Conservation (phyloP, 495 filamentous ascomycete species). For the Penicillium verhagenii region DNA sequence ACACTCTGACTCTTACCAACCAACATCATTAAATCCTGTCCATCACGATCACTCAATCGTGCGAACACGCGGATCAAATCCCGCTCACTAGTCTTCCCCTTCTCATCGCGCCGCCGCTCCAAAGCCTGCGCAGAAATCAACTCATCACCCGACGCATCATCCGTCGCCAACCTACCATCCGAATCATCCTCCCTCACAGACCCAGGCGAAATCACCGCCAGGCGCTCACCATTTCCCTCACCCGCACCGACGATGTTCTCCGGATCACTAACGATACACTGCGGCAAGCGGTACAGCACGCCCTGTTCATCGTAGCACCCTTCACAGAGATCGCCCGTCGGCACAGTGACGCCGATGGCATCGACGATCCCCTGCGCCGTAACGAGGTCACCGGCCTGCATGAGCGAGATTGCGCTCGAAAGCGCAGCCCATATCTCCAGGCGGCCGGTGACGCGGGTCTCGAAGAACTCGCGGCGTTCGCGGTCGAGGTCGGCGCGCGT, state of each 20-base stretch:
- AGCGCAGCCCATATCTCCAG: constrained; percentile 78
- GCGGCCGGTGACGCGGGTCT: constrained; percentile 76
- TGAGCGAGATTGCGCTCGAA: constrained; percentile 59
- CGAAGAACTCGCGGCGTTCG: constrained; percentile 69
- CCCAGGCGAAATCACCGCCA: constrained; percentile 18
- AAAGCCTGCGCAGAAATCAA: constrained; percentile 47
- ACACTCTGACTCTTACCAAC: constrained; percentile 63
- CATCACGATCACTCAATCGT: constrained; percentile 64
- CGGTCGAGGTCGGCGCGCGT: constrained; percentile 47
- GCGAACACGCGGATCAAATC: constrained; percentile 58
- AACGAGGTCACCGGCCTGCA: constrained; percentile 58
- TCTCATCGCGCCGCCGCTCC: constrained; percentile 63
- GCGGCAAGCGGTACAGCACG: constrained; percentile 71
- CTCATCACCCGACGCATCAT: constrained; percentile 48
- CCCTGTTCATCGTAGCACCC: constrained; percentile 80
- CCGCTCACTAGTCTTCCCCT: constrained; percentile 54
- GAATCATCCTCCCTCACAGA: constrained; percentile 42
- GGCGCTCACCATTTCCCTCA: too few relatives aligned
- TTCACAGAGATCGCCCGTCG: constrained; percentile 66
- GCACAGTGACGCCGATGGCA: constrained; percentile 76
- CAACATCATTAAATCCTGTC: constrained; percentile 60
- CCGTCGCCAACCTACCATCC: constrained; percentile 42
- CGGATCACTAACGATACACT: constrained; percentile 75
- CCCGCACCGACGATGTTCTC: constrained; percentile 53
- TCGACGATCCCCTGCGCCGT: constrained; percentile 77